Evolutionary conservation across 2,329 filamentous ascomycete genomes (phyloP).

Genomic region (Elsinoe australis): DNA sequence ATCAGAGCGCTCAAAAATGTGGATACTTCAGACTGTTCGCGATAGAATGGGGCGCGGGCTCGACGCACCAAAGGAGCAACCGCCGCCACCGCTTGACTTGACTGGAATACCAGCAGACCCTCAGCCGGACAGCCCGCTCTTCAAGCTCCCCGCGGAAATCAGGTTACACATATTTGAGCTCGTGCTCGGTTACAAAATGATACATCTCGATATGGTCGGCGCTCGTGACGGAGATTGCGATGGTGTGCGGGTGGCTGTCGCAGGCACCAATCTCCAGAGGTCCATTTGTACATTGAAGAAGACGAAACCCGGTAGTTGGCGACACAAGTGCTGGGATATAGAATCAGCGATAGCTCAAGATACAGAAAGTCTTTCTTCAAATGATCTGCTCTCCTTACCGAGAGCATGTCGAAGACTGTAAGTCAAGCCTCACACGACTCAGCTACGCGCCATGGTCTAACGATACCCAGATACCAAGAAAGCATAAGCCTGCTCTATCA

Average conservation of each 20-base stretch:
- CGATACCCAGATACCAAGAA: constrained; percentile 3
- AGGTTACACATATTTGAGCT: neutral
- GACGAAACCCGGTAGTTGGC: too few species aligned
- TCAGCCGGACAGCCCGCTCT: neutral
- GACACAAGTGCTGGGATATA: neutral
- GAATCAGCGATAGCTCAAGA: neutral
- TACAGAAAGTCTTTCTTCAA: too few species aligned
- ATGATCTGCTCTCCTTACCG: too few species aligned
- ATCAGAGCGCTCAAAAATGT: too few species aligned
- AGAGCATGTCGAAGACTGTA: constrained; percentile 4
- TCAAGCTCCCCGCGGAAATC: neutral
- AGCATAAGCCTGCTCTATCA: neutral
- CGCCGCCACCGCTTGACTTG: neutral
- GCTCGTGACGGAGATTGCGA: neutral
- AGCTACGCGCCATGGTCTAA: neutral
- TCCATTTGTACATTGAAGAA: neutral
- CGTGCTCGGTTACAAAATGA: neutral
- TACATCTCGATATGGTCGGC: constrained; percentile 3
- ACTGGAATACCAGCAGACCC: neutral
- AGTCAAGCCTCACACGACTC: too few species aligned
- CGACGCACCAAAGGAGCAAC: neutral
- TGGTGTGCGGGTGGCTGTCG: neutral
- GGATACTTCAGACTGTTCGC: too few species aligned
- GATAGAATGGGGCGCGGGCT: too few species aligned
- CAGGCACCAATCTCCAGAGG: neutral